A percentile compares a stretch with the other conserved stretches of the same genome.
Evolutionary conservation across 2,329 filamentous ascomycete genomes (phyloP).

Genomic region (Penicillium sp.): DNA sequence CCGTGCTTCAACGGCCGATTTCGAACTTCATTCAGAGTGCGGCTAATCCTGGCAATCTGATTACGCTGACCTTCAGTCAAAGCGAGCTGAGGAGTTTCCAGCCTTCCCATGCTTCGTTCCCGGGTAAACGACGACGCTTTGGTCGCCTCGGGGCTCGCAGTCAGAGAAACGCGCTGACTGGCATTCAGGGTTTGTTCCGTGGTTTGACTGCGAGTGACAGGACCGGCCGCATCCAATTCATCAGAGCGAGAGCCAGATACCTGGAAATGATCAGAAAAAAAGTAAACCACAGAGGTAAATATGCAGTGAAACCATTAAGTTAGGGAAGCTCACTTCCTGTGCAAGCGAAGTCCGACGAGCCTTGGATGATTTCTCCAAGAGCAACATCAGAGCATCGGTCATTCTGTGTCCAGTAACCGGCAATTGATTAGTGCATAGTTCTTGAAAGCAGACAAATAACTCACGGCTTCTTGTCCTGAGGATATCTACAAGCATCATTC

Average conservation of each 20-base stretch:
- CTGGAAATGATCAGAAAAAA: neutral
- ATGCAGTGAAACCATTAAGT: neutral
- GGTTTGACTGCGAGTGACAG: neutral
- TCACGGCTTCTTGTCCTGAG: slow-evolving; percentile 17
- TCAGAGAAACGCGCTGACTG: neutral
- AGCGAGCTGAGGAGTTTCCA: neutral
- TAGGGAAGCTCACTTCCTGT: neutral
- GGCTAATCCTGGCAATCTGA: no score
- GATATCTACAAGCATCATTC: slow-evolving; percentile 16
- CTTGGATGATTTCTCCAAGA: slow-evolving; percentile 3
- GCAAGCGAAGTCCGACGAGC: neutral
- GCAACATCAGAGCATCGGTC: neutral
- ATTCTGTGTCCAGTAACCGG: neutral
- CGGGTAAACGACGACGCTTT: neutral
- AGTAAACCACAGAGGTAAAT: slow-evolving; percentile 2
- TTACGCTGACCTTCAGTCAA: neutral
- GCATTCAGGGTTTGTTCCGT: neutral
- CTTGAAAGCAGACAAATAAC: slow-evolving; percentile 1
- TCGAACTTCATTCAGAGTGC: no score
- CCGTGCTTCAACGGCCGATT: neutral
- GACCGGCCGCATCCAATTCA: neutral
- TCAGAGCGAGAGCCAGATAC: neutral
- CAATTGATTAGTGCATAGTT: neutral
- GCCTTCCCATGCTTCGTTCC: neutral
- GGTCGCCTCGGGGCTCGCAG: neutral